Base-by-base conservation (phyloP, 106 monocot species). In the Dioscorea alata region DNA sequence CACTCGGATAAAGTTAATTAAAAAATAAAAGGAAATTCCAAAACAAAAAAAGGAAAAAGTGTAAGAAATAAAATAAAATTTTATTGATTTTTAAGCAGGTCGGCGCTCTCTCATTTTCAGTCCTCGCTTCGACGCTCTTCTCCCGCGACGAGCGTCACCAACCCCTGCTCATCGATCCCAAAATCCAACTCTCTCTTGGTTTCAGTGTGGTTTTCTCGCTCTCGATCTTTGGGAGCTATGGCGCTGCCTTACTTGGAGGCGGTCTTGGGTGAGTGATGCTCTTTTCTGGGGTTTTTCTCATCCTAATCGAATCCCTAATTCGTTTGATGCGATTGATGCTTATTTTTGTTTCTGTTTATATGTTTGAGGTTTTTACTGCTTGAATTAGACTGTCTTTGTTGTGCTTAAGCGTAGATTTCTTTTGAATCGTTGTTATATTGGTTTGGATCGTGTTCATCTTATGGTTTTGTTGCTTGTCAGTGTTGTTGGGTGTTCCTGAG, bases 201-300 rank as follows among this genome's bases (percentile, higher is more conserved):
- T 42, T 10, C 42, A 6, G 42, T 10, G 10, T 42, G 10, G 42
- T 42, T 8, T 6, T 42, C 42, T 6, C n/a, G n/a, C 52, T 56
- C 69, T 54, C 54, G 54, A 18, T 19, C 54, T 18, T 13, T 54
- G 13, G 18, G 54, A 54, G 34, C 42, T 20, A 79, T 79, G 79
- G 79, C 63, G 56, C 32, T 79, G 20, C 79, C 79, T 54, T 79
- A 79, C 61, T 73, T 79, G 73, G 79, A 79, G 69, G 61, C 49
- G 21, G 79, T 79, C 22, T 49, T 79, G 31, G 73, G 79, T 79
- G 67, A 33, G 57, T 24, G 21, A 24, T 18, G 15, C 14, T 14
- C 58, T 19, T 51, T 13, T 9, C 35, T 21, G 42, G 23, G 19
- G 15, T 6, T 14, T 42, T 28, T 51, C n/a, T 9, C 35, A 12